Evolutionary conservation across 805 yeast genomes (phyloP), one percentile per base, ranked within the genome.

Genomic region (Hanseniaspora hatyaiensis): DNA sequence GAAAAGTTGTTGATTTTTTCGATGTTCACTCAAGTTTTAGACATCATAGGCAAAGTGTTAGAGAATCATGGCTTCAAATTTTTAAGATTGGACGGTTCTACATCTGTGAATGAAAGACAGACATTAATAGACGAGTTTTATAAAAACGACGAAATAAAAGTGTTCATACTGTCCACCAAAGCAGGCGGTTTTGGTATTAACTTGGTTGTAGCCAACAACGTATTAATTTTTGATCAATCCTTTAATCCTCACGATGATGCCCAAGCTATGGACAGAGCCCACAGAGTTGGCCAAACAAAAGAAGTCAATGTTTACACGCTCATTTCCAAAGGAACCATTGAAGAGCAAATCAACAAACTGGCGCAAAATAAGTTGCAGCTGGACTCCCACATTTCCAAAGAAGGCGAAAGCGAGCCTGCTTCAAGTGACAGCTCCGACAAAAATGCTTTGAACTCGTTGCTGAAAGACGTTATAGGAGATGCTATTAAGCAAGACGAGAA

Each of bases 111-210:
- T 52, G 79, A 83, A 23, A 76, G 99, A 59, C 98, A 92, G 63
- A 85, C 82, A 50, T 67, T 89, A 54, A 89, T 92, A 55, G 98
- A 92, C 65, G 77, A 76, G 55, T 92, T 83, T 59, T 81, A 86
- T 57, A 87, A 83, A 29, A 94, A 87, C 52, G 73, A 74, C 0
- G 70, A 77, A 4, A 84, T 92, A 53, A 89, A 94, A 0, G 81
- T 92, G 3, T 89, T 92, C 58, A 68, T 92, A 42, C 68, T 92
- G 37, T 85, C 96, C 9, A 92, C 99, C 3, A 86, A 85, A 60
- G 97, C 98, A 0, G 99, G 99, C 60, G 99, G 99, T 1, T 92
- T 92, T 65, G 99, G 99, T 50, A 92, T 92, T 65, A 92, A 92
- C 59, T 72, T 92, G 57, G 92, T 94, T 1, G 92, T 95, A 59